Evolutionary conservation across 106 monocot species (phyloP), one percentile per base, ranked within the genome.

Genomic region (Cymbidium sinense): DNA sequence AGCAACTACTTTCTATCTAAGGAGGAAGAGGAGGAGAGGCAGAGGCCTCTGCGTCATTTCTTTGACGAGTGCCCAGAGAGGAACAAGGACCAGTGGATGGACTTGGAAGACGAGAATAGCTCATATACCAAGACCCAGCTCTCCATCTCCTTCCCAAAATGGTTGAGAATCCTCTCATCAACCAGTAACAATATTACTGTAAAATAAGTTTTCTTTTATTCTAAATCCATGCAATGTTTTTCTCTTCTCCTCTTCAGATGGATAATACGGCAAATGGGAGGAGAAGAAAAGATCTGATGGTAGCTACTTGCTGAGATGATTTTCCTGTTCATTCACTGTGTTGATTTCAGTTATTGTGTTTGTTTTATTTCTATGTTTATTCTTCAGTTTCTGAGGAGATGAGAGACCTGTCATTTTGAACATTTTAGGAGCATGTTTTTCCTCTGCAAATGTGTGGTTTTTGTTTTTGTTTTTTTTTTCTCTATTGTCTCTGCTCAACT

Each of bases 11-110:
- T 54, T 52, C 83, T 61, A 36, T 74, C 77, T 10, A 70, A 81
- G 44, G 73, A 77, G 39, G 80, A 76, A 33, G 79, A 78, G 18
- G 75, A 81, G 27, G 78, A 81, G 31, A 50, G 80, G 75, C 75
- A 76, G 82, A 81, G 80, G 80, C 88, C 91, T 5, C 79, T 91
- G 10, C 85, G 77, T 28, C 84, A 61, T 67, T 93, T 93, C 84
- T 85, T 90, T n/a, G 90, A 88, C 50, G 93, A 88, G 62, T 89
- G 89, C 87, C 87, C 89, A 7, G 51, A 50, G 82, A 85, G 76
- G 76, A 78, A 30, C 73, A 82, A 43, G 47, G 79, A 75, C 4
- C 70, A 85, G 5, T 85, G 88, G 88, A 69, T 86, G 81, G 86
- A 83, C 23, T 8, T 83, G n/a, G 88, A 86, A 33, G 84, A 70